Evolutionary conservation across 108 stramenopile species (phyloP), one percentile per base, ranked within the genome.

Genomic region (Fragilaria radians): DNA sequence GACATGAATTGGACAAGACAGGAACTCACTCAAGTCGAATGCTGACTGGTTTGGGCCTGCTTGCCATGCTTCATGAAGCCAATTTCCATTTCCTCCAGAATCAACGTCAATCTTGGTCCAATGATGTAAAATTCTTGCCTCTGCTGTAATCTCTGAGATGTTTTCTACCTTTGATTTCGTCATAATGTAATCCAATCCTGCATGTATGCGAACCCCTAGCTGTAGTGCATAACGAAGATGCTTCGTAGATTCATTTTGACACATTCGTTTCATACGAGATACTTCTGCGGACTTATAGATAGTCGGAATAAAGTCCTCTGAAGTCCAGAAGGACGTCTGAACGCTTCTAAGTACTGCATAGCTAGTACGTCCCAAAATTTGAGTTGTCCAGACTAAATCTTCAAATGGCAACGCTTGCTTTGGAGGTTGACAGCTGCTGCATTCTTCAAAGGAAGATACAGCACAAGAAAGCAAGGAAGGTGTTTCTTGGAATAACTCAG

Each of bases 1-100:
- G 32, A 66, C 26, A 59, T 74, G 81, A 0, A 87, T 80, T 18
- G 68, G 80, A 62, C 86, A 87, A 50, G 70, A 74, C 23, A 81
- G 47, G 51, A 87, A 68, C 46, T 62, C 33, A 21, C 47, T 7
- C 21, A 71, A 48, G 49, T 63, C 63, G 31, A 53, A 24, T 19
- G 18, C 26, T 7, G 74, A 49, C 33, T 68, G 46, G 53, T 82
- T 78, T 0, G 86, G 86, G 1, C 86, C 86, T 29, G 65, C 69
- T 29, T 73, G 66, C 71, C 70, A 82, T 31, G 64, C 66, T 48
- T 65, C 53, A 42, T 71, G 61, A 17, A 72, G 59, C 71, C 74
- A 72, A 3, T 28, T 34, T 51, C 3, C 28, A 22, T 14, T 14
- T 22, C 28, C 64, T 26, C 5, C 22, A 58, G 61, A 56, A n/a